phyloP scores from a whole-genome alignment of 306 rosid genomes.

The Fragaria vesca region DNA sequence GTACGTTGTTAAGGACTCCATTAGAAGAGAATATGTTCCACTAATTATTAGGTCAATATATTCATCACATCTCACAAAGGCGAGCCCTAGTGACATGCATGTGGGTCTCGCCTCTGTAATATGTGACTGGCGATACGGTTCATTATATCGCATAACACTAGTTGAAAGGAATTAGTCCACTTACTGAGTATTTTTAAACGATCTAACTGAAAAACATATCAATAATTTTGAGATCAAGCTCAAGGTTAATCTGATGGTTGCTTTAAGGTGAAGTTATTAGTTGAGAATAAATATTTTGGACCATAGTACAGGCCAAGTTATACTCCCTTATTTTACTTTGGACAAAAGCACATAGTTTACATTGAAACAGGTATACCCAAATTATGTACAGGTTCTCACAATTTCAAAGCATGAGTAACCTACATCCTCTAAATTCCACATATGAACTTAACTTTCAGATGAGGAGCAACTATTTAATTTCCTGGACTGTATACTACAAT shows the following conservation, averaged over 20 bases:
- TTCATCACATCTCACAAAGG: not conserved
- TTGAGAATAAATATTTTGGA: not conserved
- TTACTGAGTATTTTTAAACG: not conserved
- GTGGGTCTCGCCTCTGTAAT: not conserved
- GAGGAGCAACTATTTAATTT: not conserved
- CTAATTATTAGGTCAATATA: not conserved
- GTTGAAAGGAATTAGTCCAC: not conserved
- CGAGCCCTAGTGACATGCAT: not conserved
- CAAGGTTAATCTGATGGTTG: not conserved
- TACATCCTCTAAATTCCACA: not conserved
- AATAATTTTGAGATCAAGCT: not conserved
- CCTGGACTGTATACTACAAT: conserved; percentile 56
- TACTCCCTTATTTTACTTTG: not conserved
- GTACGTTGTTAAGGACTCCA: not conserved
- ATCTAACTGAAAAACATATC: not conserved
- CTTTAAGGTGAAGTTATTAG: not conserved
- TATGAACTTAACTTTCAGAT: not conserved
- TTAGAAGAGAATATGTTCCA: not conserved
- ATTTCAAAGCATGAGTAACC: not conserved
- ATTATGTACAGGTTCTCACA: not conserved
- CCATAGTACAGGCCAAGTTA: not conserved
- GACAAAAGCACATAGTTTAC: not conserved
- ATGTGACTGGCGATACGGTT: not conserved
- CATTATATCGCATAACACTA: not conserved
- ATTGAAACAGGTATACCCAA: not conserved